Evolutionary conservation across 1,284 basidiomycete genomes (phyloP).

Genomic region (Sutorius eximius): DNA sequence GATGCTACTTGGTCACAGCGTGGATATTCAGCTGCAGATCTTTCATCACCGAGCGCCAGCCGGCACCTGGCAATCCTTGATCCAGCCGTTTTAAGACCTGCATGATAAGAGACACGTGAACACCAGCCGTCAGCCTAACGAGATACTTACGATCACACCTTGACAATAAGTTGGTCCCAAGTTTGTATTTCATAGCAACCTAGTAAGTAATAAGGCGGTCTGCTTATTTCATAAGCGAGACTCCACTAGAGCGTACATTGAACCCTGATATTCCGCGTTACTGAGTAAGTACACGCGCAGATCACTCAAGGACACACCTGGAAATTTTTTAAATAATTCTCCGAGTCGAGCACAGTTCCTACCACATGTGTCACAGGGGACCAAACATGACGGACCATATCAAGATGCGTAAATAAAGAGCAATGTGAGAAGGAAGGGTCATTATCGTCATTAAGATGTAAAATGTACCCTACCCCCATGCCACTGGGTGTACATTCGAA

Average conservation of each 20-base stretch:
- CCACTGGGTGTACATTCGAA: constrained; percentile 32
- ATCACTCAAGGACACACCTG: constrained; percentile 35
- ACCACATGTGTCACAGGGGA: constrained; percentile 43
- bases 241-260: constrained; percentile 21
- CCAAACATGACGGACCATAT: constrained; percentile 48
- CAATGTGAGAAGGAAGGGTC: constrained; percentile 12
- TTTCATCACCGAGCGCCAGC: constrained; percentile 44
- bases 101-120: constrained; percentile 27
- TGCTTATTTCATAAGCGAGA: constrained; percentile 10
- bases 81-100: constrained; percentile 44
- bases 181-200: constrained; percentile 52
- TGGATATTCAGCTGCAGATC: constrained; percentile 36
- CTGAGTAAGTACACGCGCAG: constrained; percentile 10
- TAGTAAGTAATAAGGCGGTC: constrained; percentile 21
- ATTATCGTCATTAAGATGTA: constrained; percentile 17
- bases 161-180: constrained; percentile 44
- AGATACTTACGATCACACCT: constrained; percentile 35
- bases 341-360: constrained; percentile 39
- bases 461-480: constrained; percentile 39
- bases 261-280: constrained; percentile 19
- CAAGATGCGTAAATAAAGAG: constrained; percentile 30
- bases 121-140: constrained; percentile 21
- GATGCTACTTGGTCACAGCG: constrained; percentile 31
- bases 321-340: constrained; percentile 43
- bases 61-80: constrained; percentile 34